Evolutionary conservation across 1,284 basidiomycete species (phyloP).

Genomic region (Microbotryomycetes sp.): DNA sequence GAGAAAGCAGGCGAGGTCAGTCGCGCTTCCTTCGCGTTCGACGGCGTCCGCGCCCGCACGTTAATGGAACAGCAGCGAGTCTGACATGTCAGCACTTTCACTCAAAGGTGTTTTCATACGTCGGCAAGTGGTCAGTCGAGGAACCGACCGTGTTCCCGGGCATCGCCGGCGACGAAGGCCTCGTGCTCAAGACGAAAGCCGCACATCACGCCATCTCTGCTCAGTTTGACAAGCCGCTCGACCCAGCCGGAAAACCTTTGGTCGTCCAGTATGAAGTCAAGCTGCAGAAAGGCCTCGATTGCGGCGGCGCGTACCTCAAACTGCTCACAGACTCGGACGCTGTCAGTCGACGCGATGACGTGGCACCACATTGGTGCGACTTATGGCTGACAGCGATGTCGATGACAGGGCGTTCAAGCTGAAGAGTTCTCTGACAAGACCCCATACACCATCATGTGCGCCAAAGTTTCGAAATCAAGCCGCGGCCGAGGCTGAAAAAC

Average conservation of each 20-base stretch:
- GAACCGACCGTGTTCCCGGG: constrained; percentile 63
- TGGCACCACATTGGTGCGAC: not conserved
- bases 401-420: constrained; percentile 70
- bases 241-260: constrained; percentile 78
- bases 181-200: constrained; percentile 63
- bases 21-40: constrained; percentile 6
- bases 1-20: constrained; percentile 83
- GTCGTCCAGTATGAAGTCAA: constrained; percentile 99
- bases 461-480: not conserved
- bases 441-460: constrained; percentile 53
- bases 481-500: no score
- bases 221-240: constrained; percentile 68
- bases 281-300: constrained; percentile 98
- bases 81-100: not conserved
- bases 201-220: constrained; percentile 97
- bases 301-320: constrained; percentile 98
- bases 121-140: constrained; percentile 95
- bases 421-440: constrained; percentile 95
- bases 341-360: constrained; percentile 20
- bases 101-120: constrained; percentile 65
- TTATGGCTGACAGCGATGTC: constrained; percentile 40
- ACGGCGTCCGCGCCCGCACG: no score
- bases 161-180: constrained; percentile 41
- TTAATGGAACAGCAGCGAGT: not conserved
- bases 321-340: constrained; percentile 55